Evolutionary conservation across 2,329 filamentous ascomycete genomes (phyloP).

Genomic region (Apiospora phragmitis): DNA sequence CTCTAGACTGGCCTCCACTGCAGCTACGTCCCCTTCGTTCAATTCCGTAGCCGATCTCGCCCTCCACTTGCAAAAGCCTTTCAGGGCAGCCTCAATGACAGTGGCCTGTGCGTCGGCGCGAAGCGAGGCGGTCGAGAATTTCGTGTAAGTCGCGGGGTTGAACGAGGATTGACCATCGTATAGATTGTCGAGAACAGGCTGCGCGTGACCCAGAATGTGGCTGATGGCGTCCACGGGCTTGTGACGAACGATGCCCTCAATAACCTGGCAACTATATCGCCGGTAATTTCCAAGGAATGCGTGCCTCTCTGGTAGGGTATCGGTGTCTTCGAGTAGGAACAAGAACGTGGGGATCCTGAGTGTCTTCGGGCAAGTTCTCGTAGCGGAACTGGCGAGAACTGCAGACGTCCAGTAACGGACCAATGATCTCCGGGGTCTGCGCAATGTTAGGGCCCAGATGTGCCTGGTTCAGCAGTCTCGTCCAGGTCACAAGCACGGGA

Average conservation of each 20-base stretch:
- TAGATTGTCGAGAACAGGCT: slow-evolving; percentile 71
- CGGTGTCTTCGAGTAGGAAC: slow-evolving; percentile 90
- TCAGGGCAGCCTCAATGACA: slow-evolving; percentile 84
- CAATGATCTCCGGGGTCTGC: slow-evolving; percentile 63
- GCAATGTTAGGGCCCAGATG: slow-evolving; percentile 65
- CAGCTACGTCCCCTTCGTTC: slow-evolving; percentile 51
- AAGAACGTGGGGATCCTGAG: slow-evolving; percentile 75
- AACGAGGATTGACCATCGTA: slow-evolving; percentile 72
- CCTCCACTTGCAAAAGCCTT: slow-evolving; percentile 84
- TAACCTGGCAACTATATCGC: slow-evolving; percentile 82
- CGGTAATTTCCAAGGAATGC: slow-evolving; percentile 95
- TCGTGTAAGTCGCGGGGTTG: slow-evolving; percentile 63
- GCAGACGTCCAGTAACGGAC: slow-evolving; percentile 77
- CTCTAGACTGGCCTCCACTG: slow-evolving; percentile 65
- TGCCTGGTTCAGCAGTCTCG: slow-evolving; percentile 72
- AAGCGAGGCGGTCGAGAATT: slow-evolving; percentile 71
- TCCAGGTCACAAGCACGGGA: slow-evolving; percentile 88
- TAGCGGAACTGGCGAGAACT: slow-evolving; percentile 84
- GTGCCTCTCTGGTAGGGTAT: slow-evolving; percentile 90
- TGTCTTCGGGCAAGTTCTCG: slow-evolving; percentile 81
- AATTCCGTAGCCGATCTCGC: slow-evolving; percentile 20
- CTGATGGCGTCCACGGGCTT: slow-evolving; percentile 82
- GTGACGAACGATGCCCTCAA: slow-evolving; percentile 82
- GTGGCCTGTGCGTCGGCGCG: slow-evolving; percentile 87
- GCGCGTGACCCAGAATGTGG: slow-evolving; percentile 81